A percentile compares a stretch with the other conserved stretches of the same genome.
Conservation (phyloP, 331 rosid genomes). For the Malus hybrid region DNA sequence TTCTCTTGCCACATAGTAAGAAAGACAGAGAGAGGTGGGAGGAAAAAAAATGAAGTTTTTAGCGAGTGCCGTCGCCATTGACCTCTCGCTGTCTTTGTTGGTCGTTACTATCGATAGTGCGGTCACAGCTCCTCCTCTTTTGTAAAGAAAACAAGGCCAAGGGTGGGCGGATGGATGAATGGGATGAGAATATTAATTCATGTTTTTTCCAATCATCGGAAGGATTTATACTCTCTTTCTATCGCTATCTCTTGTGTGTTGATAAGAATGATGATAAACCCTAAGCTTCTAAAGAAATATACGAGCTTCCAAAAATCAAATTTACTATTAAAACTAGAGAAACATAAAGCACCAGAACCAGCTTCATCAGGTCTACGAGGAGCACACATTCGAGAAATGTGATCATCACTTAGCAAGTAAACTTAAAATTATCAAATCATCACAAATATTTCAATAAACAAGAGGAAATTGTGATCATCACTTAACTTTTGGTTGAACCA, state of each 20-base stretch:
- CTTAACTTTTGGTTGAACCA: too few species aligned
- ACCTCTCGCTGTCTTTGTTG: not conserved
- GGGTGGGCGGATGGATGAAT: constrained; percentile 2
- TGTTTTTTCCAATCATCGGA: constrained; percentile 15
- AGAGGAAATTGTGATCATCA: too few species aligned
- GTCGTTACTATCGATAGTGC: constrained; percentile 23
- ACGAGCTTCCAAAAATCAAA: not conserved
- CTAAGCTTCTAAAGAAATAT: constrained; percentile 7
- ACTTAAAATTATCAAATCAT: not conserved
- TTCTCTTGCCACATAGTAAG: constrained; percentile 10
- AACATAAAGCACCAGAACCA: too few species aligned
- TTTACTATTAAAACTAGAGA: not conserved
- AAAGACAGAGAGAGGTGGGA: not conserved
- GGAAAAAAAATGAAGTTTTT: not conserved
- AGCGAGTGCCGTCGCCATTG: not conserved
- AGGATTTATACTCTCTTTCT: constrained; percentile 22
- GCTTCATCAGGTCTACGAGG: too few species aligned
- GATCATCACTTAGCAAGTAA: not conserved
- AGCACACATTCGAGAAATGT: not conserved
- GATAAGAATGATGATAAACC: constrained; percentile 39
- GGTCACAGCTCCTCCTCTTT: constrained; percentile 30
- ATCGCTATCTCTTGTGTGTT: constrained; percentile 10
- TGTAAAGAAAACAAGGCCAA: constrained; percentile 28
- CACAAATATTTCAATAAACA: not conserved
- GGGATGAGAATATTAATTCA: constrained; percentile 21